These are phyloP conservation scores for Amauroascus niger DNA, from an alignment of 2,329 filamentous ascomycete genomes.

Conservation along the genomic window DNA sequence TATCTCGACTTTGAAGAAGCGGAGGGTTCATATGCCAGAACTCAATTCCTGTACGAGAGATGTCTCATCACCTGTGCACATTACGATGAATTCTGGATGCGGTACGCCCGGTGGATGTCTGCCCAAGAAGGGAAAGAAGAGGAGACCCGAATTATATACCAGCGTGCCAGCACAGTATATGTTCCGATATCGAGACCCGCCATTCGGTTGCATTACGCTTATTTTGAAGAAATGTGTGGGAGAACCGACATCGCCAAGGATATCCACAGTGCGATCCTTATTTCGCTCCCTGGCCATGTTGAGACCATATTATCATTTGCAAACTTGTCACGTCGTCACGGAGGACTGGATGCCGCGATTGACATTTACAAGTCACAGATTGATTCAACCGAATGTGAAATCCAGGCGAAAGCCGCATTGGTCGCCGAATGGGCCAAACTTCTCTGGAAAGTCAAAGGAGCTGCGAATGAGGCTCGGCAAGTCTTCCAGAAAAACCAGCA, in stretches of 20 bases:
- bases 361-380: constrained; percentile 73
- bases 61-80: constrained; percentile 87
- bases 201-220: constrained; percentile 81
- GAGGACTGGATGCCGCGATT: constrained; percentile 73
- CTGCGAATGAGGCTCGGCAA: constrained; percentile 67
- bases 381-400: constrained; percentile 59
- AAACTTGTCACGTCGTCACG: constrained; percentile 73
- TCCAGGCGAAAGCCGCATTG: constrained; percentile 74
- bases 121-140: constrained; percentile 71
- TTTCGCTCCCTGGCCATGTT: constrained; percentile 66
- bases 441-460: constrained; percentile 78
- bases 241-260: constrained; percentile 69
- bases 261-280: constrained; percentile 72
- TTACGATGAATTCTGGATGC: constrained; percentile 96
- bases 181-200: constrained; percentile 78
- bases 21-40: constrained; percentile 66
- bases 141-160: constrained; percentile 84
- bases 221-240: constrained; percentile 81
- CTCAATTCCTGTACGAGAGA: constrained; percentile 80
- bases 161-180: constrained; percentile 73
- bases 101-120: constrained; percentile 92
- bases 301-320: constrained; percentile 84
- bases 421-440: constrained; percentile 82
- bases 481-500: constrained; percentile 75
- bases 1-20: constrained; percentile 93